Evolutionary conservation across 352 stramenopile genomes (phyloP).

Genomic region (Phytophthora hibernalis): DNA sequence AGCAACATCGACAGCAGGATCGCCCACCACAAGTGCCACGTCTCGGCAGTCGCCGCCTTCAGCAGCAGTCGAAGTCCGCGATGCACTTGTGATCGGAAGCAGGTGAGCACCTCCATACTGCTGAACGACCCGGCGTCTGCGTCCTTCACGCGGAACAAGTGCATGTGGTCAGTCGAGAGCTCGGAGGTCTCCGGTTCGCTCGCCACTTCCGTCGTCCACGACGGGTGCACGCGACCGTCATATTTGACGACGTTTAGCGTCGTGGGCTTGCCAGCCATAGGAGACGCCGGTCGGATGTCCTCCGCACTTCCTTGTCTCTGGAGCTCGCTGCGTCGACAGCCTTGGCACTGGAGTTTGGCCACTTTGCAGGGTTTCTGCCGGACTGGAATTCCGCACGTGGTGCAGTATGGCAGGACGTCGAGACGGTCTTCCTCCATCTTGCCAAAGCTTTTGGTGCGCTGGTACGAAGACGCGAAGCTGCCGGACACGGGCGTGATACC

Average conservation of each 20-base stretch:
- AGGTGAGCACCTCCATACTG: constrained; percentile 36
- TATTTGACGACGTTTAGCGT: background rate
- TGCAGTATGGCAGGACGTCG: constrained; percentile 22
- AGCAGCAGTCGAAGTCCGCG: constrained; percentile 30
- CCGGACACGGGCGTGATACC: constrained; percentile 11
- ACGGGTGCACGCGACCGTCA: constrained; percentile 4
- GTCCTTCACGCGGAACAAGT: constrained; percentile 3
- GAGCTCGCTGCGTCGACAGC: constrained; percentile 19
- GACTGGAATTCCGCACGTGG: constrained; percentile 7
- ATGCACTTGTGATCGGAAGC: constrained; percentile 30
- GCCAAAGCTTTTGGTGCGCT: background rate
- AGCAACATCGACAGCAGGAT: constrained; percentile 30
- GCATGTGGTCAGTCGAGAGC: background rate
- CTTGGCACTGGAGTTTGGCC: constrained; percentile 11
- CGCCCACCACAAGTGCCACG: constrained; percentile 34
- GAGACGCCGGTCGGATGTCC: constrained; percentile 27
- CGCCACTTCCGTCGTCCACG: constrained; percentile 13
- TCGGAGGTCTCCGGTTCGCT: constrained; percentile 8
- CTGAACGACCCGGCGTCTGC: constrained; percentile 18
- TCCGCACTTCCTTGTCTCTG: constrained; percentile 21
- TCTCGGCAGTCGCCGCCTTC: constrained; percentile 24
- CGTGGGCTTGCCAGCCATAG: constrained; percentile 14
- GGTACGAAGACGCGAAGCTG: constrained; percentile 6
- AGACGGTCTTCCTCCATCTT: constrained; percentile 26
- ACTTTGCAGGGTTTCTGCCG: constrained; percentile 3